These are phyloP conservation scores for Polyrhizophydium stewartii DNA, from an alignment of 371 early-diverging fungal species.

Conservation along the genomic window DNA sequence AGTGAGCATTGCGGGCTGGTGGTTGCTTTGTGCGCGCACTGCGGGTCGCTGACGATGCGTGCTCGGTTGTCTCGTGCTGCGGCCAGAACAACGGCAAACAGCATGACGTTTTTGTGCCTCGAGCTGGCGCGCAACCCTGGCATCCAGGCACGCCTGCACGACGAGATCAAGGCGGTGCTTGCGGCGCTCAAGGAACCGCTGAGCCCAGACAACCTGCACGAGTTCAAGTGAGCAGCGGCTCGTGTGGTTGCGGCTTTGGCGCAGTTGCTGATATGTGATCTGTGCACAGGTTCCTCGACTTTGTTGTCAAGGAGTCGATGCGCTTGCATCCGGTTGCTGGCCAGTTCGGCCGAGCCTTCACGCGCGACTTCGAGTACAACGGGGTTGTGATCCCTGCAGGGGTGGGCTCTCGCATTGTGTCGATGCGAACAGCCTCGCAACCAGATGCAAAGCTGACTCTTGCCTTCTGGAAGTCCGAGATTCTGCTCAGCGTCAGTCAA, in stretches of 20 bases:
- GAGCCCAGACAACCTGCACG: background rate
- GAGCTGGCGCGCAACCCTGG: slow-evolving; percentile 25
- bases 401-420: background rate
- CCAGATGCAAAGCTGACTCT: background rate
- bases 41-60: no score
- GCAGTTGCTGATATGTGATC: background rate
- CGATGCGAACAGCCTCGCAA: no score
- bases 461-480: slow-evolving; percentile 63
- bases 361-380: slow-evolving; percentile 4
- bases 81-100: slow-evolving; percentile 29
- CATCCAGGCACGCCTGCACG: slow-evolving; percentile 10
- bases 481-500: no score
- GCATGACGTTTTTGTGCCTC: slow-evolving; percentile 17
- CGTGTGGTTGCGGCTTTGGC: background rate
- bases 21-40: no score
- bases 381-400: slow-evolving; percentile 8
- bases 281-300: slow-evolving; percentile 21
- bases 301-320: slow-evolving; percentile 28
- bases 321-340: slow-evolving; percentile 26
- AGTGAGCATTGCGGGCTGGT: slow-evolving; percentile 6
- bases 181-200: background rate
- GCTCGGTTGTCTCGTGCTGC: background rate
- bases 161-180: slow-evolving; percentile 9
- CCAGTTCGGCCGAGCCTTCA: slow-evolving; percentile 9
- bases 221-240: background rate